Base-by-base conservation (phyloP, 768 basidiomycete genomes). In the Mycena pura region DNA sequence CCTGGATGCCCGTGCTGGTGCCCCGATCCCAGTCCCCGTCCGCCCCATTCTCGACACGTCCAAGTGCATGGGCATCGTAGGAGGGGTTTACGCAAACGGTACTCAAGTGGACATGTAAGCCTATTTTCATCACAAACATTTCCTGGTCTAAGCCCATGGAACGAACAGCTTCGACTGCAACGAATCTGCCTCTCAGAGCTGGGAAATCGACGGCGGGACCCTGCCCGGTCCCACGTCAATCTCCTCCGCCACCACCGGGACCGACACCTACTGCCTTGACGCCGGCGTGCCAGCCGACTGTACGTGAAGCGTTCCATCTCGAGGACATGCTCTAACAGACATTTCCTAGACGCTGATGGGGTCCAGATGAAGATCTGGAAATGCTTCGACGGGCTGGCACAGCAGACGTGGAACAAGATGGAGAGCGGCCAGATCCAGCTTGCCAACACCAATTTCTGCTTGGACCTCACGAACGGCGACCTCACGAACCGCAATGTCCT, bases 341-440 rank as follows among this genome's bases (percentile, higher is more conserved):
- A 36, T 49, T 49, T 49, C 48, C 48, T 49, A 49, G 48, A 49
- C 38, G 34, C 48, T 38, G 34, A 49, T 49, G 48, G 48, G 41
- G 39, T 39, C 50, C 50, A 41, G 50, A 52, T 52, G 50, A 52
- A 52, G 50, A 52, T 52, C 50, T 52, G 38, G 50, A 52, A 52
- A 52, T 52, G 50, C 38, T 52, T 52, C 50, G 41, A 39, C 50
- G 50, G 50, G 38, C 41, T 52, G 36, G 50, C 50, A 24, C 50
- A 52, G 50, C 50, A 52, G 41, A 52, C 50, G 41, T 52, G 50
- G 50, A 52, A 52, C 50, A 40, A 52, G 50, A 36, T 52, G 39
- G 50, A 52, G 50, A 52, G 50, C 50, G 39, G 50, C 38, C 50
- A 52, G 50, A 52, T 52, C 50, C 50, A 52, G 50, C 50, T 52